These are phyloP conservation scores for Cochlearia excelsa DNA, from an alignment of 345 rosid genomes.

Conservation along the genomic window DNA sequence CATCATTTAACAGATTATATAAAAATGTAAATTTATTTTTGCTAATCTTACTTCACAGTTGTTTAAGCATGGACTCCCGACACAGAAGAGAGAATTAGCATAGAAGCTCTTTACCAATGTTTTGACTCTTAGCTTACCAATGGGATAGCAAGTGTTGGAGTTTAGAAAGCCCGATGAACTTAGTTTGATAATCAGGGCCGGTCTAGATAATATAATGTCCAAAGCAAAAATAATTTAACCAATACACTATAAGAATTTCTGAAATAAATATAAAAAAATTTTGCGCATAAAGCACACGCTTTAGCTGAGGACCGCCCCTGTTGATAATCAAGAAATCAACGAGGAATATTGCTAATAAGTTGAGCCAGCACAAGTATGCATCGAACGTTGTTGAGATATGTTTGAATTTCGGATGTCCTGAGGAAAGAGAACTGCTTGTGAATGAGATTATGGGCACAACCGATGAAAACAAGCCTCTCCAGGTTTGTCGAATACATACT, in stretches of 20 bases:
- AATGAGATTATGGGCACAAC: conserved; percentile 96
- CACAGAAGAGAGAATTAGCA: conserved; percentile 80
- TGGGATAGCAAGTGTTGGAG: conserved; percentile 93
- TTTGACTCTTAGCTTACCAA: conserved; percentile 84
- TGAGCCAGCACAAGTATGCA: conserved; percentile 99
- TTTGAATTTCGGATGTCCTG: conserved; percentile 68
- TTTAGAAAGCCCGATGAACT: conserved; percentile 90
- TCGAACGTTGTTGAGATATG: conserved; percentile 96
- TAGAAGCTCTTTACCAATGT: conserved; percentile 79
- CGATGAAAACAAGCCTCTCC: conserved; percentile 97
- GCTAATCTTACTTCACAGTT: conserved; percentile 45
- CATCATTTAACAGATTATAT: no score
- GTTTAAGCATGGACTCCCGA: conserved; percentile 87
- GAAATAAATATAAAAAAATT: no score
- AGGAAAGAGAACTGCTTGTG: conserved; percentile 70
- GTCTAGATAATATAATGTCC: no score
- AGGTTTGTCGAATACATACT: conserved; percentile 46
- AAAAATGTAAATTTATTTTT: background rate
- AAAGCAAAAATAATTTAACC: no score
- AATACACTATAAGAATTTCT: no score
- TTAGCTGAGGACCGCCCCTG: no score
- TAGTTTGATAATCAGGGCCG: conserved; percentile 42
- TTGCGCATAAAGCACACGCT: no score
- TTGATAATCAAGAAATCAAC: conserved; percentile 47
- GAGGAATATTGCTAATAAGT: conserved; percentile 80